These are phyloP conservation scores for Gardenia jasminoides DNA, from an alignment of 257 asterid genomes.

Conservation along the genomic window DNA sequence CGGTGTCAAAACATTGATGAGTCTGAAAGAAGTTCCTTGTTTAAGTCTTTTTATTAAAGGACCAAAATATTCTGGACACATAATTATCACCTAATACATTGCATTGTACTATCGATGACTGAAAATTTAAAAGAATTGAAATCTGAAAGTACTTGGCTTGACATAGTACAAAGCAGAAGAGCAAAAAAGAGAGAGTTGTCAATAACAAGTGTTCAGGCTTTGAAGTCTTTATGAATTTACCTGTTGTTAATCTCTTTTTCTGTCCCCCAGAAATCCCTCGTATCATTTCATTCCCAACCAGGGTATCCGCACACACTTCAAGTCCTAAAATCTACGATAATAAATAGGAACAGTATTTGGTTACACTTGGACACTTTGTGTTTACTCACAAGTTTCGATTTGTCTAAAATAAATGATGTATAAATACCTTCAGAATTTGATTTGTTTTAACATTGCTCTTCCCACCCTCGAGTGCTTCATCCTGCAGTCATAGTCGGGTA, in stretches of 20 bases:
- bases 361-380: background rate
- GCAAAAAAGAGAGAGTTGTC: no score
- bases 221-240: slow-evolving; percentile 23
- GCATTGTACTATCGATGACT: no score
- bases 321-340: slow-evolving; percentile 26
- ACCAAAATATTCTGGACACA: background rate
- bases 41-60: background rate
- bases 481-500: slow-evolving; percentile 37
- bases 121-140: no score
- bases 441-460: slow-evolving; percentile 72
- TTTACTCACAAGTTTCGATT: background rate
- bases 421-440: slow-evolving; percentile 70
- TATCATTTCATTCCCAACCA: slow-evolving; percentile 93
- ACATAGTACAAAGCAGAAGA: no score
- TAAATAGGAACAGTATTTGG: background rate
- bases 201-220: no score
- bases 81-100: no score
- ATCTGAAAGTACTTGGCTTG: no score
- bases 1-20: background rate
- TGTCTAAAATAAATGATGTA: no score
- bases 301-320: slow-evolving; percentile 73
- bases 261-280: slow-evolving; percentile 98
- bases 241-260: slow-evolving; percentile 82
- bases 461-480: slow-evolving; percentile 76
- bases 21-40: no score